phyloP scores from a whole-genome alignment of 768 basidiomycete genomes.

The Tylopilus rubrobrunneus region DNA sequence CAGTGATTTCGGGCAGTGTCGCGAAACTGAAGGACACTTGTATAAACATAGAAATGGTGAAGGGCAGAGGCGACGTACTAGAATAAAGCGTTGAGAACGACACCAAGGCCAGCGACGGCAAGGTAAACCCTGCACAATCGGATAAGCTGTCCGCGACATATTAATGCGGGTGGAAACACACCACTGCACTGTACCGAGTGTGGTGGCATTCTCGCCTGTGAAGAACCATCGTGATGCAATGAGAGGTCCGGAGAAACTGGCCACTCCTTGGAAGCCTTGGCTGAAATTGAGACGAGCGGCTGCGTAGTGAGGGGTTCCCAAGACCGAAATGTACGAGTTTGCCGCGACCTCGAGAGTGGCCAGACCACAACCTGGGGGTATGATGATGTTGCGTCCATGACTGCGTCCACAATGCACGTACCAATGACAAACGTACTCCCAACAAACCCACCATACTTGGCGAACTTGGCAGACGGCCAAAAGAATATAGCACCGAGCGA shows the following conservation, averaged over 20 bases:
- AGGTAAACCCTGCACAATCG: conserved; percentile 51
- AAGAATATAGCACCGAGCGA: conserved; percentile 71
- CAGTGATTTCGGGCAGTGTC: conserved; percentile 65
- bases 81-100: conserved; percentile 61
- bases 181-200: conserved; percentile 69
- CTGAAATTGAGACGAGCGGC: conserved; percentile 76
- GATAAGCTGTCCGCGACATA: conserved; percentile 1
- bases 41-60: background rate
- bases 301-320: conserved; percentile 65
- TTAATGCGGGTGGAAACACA: conserved; percentile 11
- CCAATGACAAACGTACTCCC: conserved; percentile 70
- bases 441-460: conserved; percentile 69
- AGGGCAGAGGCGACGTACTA: conserved; percentile 37
- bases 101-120: conserved; percentile 59
- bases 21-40: conserved; percentile 46
- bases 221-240: conserved; percentile 78
- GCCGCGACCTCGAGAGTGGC: conserved; percentile 68
- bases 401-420: conserved; percentile 20
- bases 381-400: background rate
- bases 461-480: conserved; percentile 71
- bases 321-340: conserved; percentile 74
- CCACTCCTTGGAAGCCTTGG: conserved; percentile 76
- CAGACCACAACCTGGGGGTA: conserved; percentile 53
- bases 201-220: conserved; percentile 54
- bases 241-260: conserved; percentile 68